These are phyloP conservation scores for Haplosporangium gracile DNA, from an alignment of 192 early-diverging fungal genomes.

Conservation along the genomic window DNA sequence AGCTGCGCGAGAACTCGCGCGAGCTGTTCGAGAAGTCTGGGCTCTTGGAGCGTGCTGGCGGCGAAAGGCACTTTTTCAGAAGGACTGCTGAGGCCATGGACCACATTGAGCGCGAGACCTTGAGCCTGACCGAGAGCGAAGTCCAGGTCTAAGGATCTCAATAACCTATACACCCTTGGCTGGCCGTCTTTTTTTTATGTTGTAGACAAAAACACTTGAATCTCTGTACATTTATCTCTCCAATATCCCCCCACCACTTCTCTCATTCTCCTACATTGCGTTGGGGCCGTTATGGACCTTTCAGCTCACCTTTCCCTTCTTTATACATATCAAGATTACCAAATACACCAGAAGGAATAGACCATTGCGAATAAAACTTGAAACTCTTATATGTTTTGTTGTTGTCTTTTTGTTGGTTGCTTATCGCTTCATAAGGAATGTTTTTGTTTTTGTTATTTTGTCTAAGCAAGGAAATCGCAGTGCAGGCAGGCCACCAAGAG, in stretches of 20 bases:
- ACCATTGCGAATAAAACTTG: not conserved
- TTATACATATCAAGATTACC: not conserved
- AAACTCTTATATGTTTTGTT: not conserved
- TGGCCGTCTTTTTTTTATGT: not conserved
- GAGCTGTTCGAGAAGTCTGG: slow-evolving; percentile 81
- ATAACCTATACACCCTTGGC: not conserved
- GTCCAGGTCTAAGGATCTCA: slow-evolving; percentile 14
- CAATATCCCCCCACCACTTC: not conserved
- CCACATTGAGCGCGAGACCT: slow-evolving; percentile 60
- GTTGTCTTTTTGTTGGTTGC: not conserved
- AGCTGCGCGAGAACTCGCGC: slow-evolving; percentile 79
- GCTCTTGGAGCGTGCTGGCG: slow-evolving; percentile 69
- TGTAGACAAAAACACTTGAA: not conserved
- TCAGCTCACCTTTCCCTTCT: not conserved
- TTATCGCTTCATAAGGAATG: not conserved
- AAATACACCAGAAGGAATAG: slow-evolving; percentile 2
- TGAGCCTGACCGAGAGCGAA: slow-evolving; percentile 32
- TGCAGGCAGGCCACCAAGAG: slow-evolving; percentile 28
- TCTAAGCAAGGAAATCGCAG: slow-evolving; percentile 36
- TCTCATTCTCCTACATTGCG: not conserved
- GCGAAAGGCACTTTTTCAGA: slow-evolving; percentile 76
- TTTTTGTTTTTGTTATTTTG: not conserved
- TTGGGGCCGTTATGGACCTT: not conserved
- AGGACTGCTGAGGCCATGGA: slow-evolving; percentile 67
- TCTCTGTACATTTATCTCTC: not conserved